Base-by-base conservation (phyloP, 139 green algal genomes). In the Zygnema cylindricum region DNA sequence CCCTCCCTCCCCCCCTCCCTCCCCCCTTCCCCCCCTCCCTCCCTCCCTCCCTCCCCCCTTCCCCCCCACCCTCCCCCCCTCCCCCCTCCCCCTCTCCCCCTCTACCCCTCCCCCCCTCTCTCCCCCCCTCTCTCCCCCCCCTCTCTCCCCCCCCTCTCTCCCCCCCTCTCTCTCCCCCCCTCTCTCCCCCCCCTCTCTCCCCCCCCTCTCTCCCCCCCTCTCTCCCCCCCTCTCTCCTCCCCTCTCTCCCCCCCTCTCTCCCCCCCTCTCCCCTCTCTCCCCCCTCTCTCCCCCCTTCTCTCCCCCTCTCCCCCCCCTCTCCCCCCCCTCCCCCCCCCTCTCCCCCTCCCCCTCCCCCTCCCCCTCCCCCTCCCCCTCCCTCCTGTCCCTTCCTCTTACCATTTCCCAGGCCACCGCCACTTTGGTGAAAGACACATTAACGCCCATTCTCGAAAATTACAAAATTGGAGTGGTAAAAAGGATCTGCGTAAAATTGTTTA, bases 361-460 rank as follows among this genome's bases (percentile, higher is more conserved):
- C n/a, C 49, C 49, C 49, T 63, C 49, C 49, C 49, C 49, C 49
- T 63, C 49, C 49, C 49, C 49, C 49, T 25, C 49, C 16, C 49
- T 16, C 7, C 16, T 16, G 7, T 63, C 49, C 16, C 49, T 16
- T 25, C 49, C 49, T 16, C 49, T 63, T 7, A 7, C 7, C 7
- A 79, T 3, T n/a, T 7, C 21, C 11, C 71, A 79, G 71, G 81
- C 81, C 2, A 2, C 81, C 2, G 71, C 33, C 25, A 7, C 77
- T 7, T 43, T 63, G 35, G 30, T 86, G 32, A 81, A 3, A 40
- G 43, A 86, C 1, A 79, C 2, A 32, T 2, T 86, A 32, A 33
- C 42, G 2, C 81, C 81, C 43, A 63, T 86, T 7, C 75, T 86
- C 42, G 81, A 86, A 7, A 22, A n/a, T 41, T 86, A 86, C 36